phyloP scores from a whole-genome alignment of 140 eudicot genomes.

The Artemisia princeps region DNA sequence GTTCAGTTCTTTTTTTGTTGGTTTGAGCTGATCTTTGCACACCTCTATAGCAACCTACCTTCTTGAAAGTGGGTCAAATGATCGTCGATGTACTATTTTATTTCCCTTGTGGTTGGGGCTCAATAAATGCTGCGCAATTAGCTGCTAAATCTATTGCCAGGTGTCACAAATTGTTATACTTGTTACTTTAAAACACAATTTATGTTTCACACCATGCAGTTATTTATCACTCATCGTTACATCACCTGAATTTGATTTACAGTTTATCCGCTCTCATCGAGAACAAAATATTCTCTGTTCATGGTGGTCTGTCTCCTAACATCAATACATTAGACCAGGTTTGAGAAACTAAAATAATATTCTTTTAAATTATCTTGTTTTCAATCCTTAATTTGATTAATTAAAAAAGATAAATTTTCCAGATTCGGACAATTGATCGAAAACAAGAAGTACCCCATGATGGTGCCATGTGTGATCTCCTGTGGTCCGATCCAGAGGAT shows the following conservation, averaged over 20 bases:
- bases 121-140: no score
- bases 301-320: slow-evolving; percentile 93
- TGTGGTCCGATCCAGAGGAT: slow-evolving; percentile 99
- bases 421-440: slow-evolving; percentile 89
- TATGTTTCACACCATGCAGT: not conserved
- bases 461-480: slow-evolving; percentile 97
- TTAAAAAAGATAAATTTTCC: slow-evolving; percentile 25
- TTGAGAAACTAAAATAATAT: slow-evolving; percentile 6
- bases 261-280: slow-evolving; percentile 96
- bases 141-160: not conserved
- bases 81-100: no score
- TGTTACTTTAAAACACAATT: slow-evolving; percentile 5
- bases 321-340: slow-evolving; percentile 93
- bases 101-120: no score
- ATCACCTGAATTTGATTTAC: slow-evolving; percentile 18
- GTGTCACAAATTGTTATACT: not conserved
- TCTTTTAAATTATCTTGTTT: slow-evolving; percentile 12
- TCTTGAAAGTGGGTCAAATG: no score
- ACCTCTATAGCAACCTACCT: no score
- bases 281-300: slow-evolving; percentile 92
- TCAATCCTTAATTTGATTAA: not conserved
- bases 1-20: no score
- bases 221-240: not conserved
- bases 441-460: slow-evolving; percentile 99
- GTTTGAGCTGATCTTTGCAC: no score